Evolutionary conservation across 371 early-diverging fungal genomes (phyloP), one percentile per base, ranked within the genome.

Genomic region (Umbelopsis sp.): DNA sequence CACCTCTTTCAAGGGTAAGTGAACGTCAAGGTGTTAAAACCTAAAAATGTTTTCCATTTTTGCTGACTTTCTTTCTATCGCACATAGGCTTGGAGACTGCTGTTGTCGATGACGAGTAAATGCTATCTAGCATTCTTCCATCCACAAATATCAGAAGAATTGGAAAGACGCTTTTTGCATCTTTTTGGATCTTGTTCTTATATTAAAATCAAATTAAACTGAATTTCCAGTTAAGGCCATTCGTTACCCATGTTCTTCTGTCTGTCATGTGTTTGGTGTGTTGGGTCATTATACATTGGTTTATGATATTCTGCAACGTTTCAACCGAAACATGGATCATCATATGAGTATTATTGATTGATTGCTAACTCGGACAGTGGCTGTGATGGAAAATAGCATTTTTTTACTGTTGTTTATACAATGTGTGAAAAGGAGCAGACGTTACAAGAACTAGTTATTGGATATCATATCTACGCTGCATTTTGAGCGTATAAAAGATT

Each of bases 1-100:
- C 74, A 81, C 92, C 72, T 79, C 86, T 76, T 96, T 96, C 89
- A 94, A 93, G 88, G 93, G 93, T 87, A 77, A 70, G 72, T 68
- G 20, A 50, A 16, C 50, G 8, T 22, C 16, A 18, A 1, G 4
- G 16, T 22, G 50, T 50, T 4, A 7, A 7, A 41, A 22, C 22
- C 22, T 41, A 7, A 10, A 7, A 41, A 41, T 29, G 29, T 29
- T 29, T 22, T 29, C 29, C 41, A 41, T 10, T 10, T 38, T 10
- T 41, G 12, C 12, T 41, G 12, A 41, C 7, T 12, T 41, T 12
- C 7, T 41, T 10, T 41, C 5, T 41, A 38, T 10, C 38, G 4
- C 5, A 8, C 8, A 22, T 51, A 51, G 52, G 52, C 14, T 35
- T 57, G 57, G 57, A 57, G 35, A 57, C 57, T 18, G 57, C 57